Evolutionary conservation across 306 rosid genomes (phyloP), one percentile per base, ranked within the genome.

Genomic region (Prunus mume): DNA sequence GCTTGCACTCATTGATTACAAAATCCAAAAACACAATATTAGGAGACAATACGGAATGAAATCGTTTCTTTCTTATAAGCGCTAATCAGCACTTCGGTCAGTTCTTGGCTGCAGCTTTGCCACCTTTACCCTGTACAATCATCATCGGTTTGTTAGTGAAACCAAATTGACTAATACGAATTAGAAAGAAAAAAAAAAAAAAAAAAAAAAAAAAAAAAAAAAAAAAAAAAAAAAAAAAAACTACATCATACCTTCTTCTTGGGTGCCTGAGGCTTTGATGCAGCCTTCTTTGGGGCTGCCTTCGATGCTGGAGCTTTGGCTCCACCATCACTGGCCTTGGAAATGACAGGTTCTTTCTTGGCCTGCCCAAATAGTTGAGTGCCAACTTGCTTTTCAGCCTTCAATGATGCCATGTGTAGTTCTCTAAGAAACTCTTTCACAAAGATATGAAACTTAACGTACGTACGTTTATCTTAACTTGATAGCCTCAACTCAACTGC

Each of bases 71-170:
- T 34, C 60, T n/a, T 45, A 65, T 51, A 25, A 19, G 34, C 24
- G 22, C 20, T 43, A 25, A 56, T 45, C 76, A 25, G 54, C 64
- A 32, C 18, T 24, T 70, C 61, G 61, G 72, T 78, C 72, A 84
- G 77, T 87, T 56, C 90, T 90, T 92, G 20, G 87, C 78, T 27
- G 87, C 83, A 20, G 88, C 65, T 78, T 92, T 90, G 71, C 87
- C 85, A 65, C 86, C 90, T 67, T 92, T 92, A 45, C 97, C 93
- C 97, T 92, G 69, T 12, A 78, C 46, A 72, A n/a, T 68, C 34
- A 45, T 67, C 18, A 74, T 34, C 34, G 24, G 17, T 73, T 79
- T 22, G 25, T 20, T 12, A 25, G 57, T 27, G 57, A 56, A 51
- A 78, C 56, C 5, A 51, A 32, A 18, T 9, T 41, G 11, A 5